phyloP scores from a whole-genome alignment of 169 alveolate genomes.

The Pseudocohnilembus persalinus region DNA sequence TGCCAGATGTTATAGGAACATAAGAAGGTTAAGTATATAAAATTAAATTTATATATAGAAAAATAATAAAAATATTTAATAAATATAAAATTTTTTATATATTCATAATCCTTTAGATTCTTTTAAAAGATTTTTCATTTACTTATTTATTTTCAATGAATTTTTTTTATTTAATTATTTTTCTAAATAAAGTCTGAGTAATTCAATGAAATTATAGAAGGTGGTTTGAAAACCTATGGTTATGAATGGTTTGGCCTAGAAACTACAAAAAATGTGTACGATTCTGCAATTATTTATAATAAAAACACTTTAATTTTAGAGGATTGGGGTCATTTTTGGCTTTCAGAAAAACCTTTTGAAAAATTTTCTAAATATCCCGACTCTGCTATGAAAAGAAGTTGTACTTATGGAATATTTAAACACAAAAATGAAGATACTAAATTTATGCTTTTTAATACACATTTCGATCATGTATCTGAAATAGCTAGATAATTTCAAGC shows the following conservation, averaged over 20 bases:
- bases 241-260: neutral
- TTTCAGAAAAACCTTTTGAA: neutral
- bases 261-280: neutral
- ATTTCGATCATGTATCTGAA: neutral
- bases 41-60: no score
- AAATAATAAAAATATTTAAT: no score
- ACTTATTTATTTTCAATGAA: neutral
- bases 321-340: neutral
- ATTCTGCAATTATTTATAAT: neutral
- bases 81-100: no score
- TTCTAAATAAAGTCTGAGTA: neutral
- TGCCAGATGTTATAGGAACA: neutral
- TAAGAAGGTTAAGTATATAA: neutral
- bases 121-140: no score
- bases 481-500: neutral
- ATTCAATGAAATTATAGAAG: neutral
- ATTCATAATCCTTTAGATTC: no score
- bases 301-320: no score
- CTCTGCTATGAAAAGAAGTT: neutral
- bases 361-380: neutral
- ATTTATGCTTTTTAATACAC: neutral
- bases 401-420: neutral
- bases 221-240: neutral
- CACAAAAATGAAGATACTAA: neutral
- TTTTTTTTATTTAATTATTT: no score